phyloP scores from a whole-genome alignment of 306 rosid species.

The Calophaca sinica region DNA sequence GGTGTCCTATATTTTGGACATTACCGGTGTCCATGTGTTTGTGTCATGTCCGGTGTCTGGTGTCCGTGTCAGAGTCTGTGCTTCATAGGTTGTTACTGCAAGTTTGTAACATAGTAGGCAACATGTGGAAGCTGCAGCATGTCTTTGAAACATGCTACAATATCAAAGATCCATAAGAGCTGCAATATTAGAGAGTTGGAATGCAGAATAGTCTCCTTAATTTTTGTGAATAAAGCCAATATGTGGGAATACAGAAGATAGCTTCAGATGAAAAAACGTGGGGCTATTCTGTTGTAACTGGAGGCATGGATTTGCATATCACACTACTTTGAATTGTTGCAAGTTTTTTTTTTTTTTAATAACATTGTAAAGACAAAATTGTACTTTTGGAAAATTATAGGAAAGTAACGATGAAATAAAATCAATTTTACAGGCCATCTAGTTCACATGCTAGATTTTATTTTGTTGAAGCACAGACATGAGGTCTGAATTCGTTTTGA shows the following conservation, averaged over 20 bases:
- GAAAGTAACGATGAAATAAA: too few relatives aligned
- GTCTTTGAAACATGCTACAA: background rate
- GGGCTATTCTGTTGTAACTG: too few relatives aligned
- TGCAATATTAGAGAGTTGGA: background rate
- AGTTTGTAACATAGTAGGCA: background rate
- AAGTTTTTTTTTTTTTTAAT: too few relatives aligned
- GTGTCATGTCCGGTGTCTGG: too few relatives aligned
- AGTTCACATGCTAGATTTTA: too few relatives aligned
- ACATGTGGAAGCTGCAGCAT: slow-evolving; percentile 15
- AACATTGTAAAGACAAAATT: background rate
- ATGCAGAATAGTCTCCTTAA: background rate
- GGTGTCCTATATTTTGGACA: too few relatives aligned
- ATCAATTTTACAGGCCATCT: too few relatives aligned
- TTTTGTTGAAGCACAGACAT: background rate
- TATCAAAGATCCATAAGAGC: slow-evolving; percentile 11
- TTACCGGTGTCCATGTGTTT: too few relatives aligned
- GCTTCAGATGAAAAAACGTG: background rate
- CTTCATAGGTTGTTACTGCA: background rate
- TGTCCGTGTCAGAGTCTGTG: too few relatives aligned
- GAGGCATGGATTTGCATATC: too few relatives aligned
- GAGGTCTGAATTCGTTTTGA: background rate
- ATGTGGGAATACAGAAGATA: background rate
- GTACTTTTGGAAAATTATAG: background rate
- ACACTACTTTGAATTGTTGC: too few relatives aligned
- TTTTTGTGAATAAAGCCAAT: background rate